Percentiles rank a stretch among this genome's conserved stretches.
Conservation (phyloP, 768 basidiomycete genomes). For the Auriculariales sp. region DNA sequence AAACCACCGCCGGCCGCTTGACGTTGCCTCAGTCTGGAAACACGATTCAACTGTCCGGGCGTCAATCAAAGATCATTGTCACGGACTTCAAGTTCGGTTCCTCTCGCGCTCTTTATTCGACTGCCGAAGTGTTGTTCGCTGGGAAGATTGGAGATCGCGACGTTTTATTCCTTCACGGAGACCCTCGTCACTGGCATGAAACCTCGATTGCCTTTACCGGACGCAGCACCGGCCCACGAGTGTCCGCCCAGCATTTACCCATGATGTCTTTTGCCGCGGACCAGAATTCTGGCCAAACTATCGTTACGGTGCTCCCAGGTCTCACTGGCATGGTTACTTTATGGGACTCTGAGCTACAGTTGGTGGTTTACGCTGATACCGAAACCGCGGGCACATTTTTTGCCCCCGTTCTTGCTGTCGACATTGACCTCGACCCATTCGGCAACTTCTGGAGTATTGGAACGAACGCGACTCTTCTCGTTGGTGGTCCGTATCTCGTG, state of each 20-base stretch:
- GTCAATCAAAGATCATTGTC: slow-evolving; percentile 60
- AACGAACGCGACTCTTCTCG: slow-evolving; percentile 49
- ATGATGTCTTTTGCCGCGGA: neutral
- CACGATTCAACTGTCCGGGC: slow-evolving; percentile 45
- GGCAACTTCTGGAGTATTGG: slow-evolving; percentile 60
- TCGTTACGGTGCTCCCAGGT: slow-evolving; percentile 42
- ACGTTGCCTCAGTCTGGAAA: slow-evolving; percentile 40
- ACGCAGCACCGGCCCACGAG: neutral
- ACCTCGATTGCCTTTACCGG: slow-evolving; percentile 30
- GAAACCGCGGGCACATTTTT: slow-evolving; percentile 59
- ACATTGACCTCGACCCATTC: slow-evolving; percentile 18
- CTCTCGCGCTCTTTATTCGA: slow-evolving; percentile 50
- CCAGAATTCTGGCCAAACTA: slow-evolving; percentile 17
- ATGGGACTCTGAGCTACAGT: slow-evolving; percentile 50
- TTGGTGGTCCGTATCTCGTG: slow-evolving; percentile 33
- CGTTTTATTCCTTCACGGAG: slow-evolving; percentile 48
- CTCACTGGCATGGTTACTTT: slow-evolving; percentile 43
- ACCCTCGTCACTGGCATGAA: slow-evolving; percentile 40
- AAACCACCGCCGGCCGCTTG: slow-evolving; percentile 34
- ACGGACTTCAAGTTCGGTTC: slow-evolving; percentile 59
- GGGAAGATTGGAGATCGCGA: slow-evolving; percentile 46
- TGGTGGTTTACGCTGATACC: slow-evolving; percentile 55
- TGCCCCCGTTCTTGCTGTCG: slow-evolving; percentile 45
- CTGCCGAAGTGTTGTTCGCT: slow-evolving; percentile 58
- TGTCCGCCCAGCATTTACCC: neutral